Conservation (phyloP, 441 rosid species). For the Pelargonium cotyledonis region DNA sequence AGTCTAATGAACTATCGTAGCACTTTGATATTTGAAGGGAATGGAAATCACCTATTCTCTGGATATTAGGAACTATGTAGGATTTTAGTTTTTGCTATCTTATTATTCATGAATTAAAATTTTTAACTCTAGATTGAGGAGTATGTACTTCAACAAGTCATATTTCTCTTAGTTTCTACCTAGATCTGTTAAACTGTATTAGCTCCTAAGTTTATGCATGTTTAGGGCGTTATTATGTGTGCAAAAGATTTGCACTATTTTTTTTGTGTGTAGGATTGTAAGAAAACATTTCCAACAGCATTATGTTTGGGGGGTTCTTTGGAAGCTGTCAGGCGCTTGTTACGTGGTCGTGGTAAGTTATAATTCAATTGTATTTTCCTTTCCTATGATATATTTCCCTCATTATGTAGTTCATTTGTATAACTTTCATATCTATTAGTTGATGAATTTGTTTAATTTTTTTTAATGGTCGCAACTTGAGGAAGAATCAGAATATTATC, state of each 20-base stretch:
- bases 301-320: conserved; percentile 85
- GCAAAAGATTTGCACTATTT: not conserved
- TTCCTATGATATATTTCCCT: conserved; percentile 9
- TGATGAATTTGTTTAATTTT: not conserved
- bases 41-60: no score
- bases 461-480: not conserved
- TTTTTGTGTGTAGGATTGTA: conserved; percentile 60
- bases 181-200: not conserved
- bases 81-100: not conserved
- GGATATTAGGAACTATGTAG: not conserved
- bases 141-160: not conserved
- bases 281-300: conserved; percentile 70
- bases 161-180: not conserved
- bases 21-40: no score
- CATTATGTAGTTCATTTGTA: not conserved
- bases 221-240: not conserved
- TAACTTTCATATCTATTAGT: not conserved
- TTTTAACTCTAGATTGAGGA: not conserved
- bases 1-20: not conserved
- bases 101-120: not conserved
- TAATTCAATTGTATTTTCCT: conserved; percentile 2
- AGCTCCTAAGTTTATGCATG: not conserved
- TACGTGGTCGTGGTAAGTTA: conserved; percentile 70
- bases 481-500: not conserved
- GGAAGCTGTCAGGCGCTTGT: conserved; percentile 49